phyloP scores from a whole-genome alignment of 345 rosid genomes.

The Brassica nigra region DNA sequence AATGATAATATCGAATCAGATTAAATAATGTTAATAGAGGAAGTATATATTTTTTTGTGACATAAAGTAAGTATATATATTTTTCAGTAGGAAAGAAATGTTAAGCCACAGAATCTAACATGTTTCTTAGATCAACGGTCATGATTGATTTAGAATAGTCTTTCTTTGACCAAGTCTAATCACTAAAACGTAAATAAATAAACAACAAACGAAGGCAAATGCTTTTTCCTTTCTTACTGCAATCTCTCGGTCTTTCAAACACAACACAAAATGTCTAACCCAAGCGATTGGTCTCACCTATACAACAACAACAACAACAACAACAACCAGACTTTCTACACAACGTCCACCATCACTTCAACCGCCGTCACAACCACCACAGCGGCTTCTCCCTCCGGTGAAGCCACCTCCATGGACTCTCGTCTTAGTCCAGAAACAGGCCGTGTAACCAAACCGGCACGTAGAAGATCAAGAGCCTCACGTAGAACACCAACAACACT shows the following conservation, averaged over 20 bases:
- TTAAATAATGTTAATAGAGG: not conserved
- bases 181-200: constrained; percentile 24
- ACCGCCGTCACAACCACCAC: constrained; percentile 39
- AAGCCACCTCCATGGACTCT: constrained; percentile 23
- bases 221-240: constrained; percentile 34
- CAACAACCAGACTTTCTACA: constrained; percentile 47
- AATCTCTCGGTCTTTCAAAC: not conserved
- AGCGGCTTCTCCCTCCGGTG: constrained; percentile 15
- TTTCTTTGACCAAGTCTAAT: constrained; percentile 44
- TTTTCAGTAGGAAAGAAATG: constrained; percentile 14
- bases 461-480: constrained; percentile 92
- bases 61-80: not conserved
- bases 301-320: constrained; percentile 52
- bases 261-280: constrained; percentile 62
- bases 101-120: constrained; percentile 25
- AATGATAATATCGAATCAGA: not conserved
- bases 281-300: constrained; percentile 70
- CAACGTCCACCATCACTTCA: constrained; percentile 41
- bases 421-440: constrained; percentile 68
- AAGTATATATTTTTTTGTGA: not conserved
- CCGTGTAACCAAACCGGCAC: constrained; percentile 72
- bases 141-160: constrained; percentile 32
- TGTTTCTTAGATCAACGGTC: constrained; percentile 38
- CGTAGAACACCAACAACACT: constrained; percentile 95
- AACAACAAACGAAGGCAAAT: constrained; percentile 29